Conservation (phyloP, 2,329 filamentous ascomycete genomes). For the Sclerotiophoma versabilis region DNA sequence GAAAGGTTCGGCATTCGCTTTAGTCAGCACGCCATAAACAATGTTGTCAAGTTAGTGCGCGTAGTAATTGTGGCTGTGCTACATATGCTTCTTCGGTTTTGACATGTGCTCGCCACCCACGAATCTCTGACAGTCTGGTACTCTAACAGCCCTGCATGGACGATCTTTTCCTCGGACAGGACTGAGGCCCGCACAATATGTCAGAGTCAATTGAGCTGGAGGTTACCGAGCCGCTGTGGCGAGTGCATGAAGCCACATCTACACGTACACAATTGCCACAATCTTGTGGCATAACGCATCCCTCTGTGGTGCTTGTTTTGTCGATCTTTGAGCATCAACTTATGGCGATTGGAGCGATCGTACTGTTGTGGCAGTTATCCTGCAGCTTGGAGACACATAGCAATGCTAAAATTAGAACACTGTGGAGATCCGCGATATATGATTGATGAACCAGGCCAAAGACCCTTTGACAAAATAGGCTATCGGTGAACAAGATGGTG, state of each 20-base stretch:
- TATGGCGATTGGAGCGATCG: slow-evolving; percentile 6
- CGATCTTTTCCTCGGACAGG: neutral
- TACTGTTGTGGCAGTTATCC: slow-evolving; percentile 3
- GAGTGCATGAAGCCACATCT: slow-evolving; percentile 1
- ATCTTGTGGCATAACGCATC: neutral
- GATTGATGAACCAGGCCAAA: slow-evolving; percentile 4
- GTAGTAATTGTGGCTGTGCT: slow-evolving; percentile 10
- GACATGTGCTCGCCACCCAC: slow-evolving; percentile 10
- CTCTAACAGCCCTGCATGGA: neutral
- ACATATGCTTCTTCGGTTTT: neutral
- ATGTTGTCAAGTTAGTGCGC: neutral
- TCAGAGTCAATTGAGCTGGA: neutral
- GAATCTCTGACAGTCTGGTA: slow-evolving; percentile 1
- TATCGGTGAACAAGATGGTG: neutral
- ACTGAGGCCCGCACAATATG: neutral
- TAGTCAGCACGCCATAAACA: neutral
- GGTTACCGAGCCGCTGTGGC: slow-evolving; percentile 20
- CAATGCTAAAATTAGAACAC: slow-evolving; percentile 14
- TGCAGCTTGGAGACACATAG: slow-evolving; percentile 5
- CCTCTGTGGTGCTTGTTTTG: slow-evolving; percentile 1
- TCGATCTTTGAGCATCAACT: slow-evolving; percentile 8
- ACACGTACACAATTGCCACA: slow-evolving; percentile 16
- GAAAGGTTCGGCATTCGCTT: neutral
- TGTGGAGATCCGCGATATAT: neutral
- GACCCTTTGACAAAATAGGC: neutral